Conservation (phyloP, 1,139 yeast genomes). For the Pneumocystis sp. region DNA sequence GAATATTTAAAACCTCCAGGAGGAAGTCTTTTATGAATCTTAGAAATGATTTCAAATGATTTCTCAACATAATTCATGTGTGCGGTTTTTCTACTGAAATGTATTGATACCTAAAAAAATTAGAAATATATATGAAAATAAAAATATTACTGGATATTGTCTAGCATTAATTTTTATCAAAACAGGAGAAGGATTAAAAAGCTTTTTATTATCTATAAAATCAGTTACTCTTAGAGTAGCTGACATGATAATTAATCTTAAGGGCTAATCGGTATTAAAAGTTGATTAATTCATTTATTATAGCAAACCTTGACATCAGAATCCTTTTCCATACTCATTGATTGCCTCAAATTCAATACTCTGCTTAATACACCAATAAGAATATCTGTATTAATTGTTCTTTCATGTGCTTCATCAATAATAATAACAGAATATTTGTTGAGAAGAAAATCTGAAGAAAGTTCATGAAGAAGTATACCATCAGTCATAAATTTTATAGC, state of each 20-base stretch:
- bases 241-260: constrained; percentile 59
- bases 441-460: constrained; percentile 72
- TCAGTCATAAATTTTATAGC: constrained; percentile 95
- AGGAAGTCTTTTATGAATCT: constrained; percentile 74
- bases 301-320: constrained; percentile 22
- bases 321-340: constrained; percentile 27
- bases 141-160: constrained; percentile 59
- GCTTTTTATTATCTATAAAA: constrained; percentile 61
- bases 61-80: constrained; percentile 63
- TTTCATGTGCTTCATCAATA: constrained; percentile 96
- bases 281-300: neutral
- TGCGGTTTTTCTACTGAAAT: constrained; percentile 69
- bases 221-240: constrained; percentile 91
- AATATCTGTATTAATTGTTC: constrained; percentile 90
- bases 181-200: constrained; percentile 76
- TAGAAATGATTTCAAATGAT: constrained; percentile 68
- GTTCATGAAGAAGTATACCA: constrained; percentile 86
- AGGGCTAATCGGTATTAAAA: constrained; percentile 30
- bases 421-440: constrained; percentile 71
- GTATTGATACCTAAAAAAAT: constrained; percentile 35
- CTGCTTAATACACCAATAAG: constrained; percentile 88
- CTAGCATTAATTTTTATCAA: constrained; percentile 83
- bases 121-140: neutral
- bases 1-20: constrained; percentile 49
- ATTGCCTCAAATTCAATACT: constrained; percentile 59